These are phyloP conservation scores for Paramarasmius palmivorus DNA, from an alignment of 1,284 basidiomycete genomes.

Conservation along the genomic window DNA sequence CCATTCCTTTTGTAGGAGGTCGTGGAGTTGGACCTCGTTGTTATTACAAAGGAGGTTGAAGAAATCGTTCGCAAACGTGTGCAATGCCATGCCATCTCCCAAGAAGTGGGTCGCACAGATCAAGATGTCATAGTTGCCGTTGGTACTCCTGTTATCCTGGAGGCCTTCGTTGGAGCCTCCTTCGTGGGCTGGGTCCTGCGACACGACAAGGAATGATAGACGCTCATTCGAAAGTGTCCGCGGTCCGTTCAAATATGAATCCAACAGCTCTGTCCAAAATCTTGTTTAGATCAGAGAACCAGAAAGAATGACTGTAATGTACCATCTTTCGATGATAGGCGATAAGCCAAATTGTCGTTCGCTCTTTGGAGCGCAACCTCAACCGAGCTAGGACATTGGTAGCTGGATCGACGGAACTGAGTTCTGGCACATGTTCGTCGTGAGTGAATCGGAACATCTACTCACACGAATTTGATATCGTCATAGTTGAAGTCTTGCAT, in stretches of 20 bases:
- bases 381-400: conserved; percentile 43
- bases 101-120: conserved; percentile 74
- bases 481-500: conserved; percentile 67
- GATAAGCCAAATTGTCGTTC: conserved; percentile 49
- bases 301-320: conserved; percentile 11
- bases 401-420: conserved; percentile 36
- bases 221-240: conserved; percentile 69
- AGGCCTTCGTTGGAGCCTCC: too few relatives aligned
- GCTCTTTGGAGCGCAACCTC: conserved; percentile 51
- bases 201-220: conserved; percentile 71
- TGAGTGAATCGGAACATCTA: conserved; percentile 13
- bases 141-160: too few relatives aligned
- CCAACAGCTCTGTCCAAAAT: conserved; percentile 51
- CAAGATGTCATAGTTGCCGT: conserved; percentile 50
- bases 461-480: conserved; percentile 66
- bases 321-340: conserved; percentile 56
- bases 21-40: conserved; percentile 42
- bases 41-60: conserved; percentile 53
- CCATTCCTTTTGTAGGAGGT: conserved; percentile 51
- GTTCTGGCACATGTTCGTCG: conserved; percentile 3
- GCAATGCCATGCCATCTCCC: conserved; percentile 80
- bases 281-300: conserved; percentile 8
- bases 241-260: conserved; percentile 71
- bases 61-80: conserved; percentile 74
- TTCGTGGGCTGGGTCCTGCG: conserved; percentile 23